Evolutionary conservation across 441 rosid genomes (phyloP), one percentile per base, ranked within the genome.

Genomic region (Manihot esculenta): DNA sequence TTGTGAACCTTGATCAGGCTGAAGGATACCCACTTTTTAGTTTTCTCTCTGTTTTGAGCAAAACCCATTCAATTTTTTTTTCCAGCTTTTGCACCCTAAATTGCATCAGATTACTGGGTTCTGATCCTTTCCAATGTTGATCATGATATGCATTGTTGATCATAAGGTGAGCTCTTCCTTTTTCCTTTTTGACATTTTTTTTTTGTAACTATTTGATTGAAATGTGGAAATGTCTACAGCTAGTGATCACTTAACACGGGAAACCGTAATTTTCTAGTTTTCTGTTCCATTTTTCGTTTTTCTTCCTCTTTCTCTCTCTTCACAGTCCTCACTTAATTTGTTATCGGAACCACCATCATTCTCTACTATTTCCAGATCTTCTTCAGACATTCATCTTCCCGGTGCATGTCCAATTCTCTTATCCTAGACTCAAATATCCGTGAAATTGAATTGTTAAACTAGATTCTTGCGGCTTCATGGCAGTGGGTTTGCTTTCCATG

Each of bases 51-150:
- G 12, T 70, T 77, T 56, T 45, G 53, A 58, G 63, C 53, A 14
- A 44, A 55, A 55, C 75, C 67, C 70, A 41, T 64, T 62, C 41
- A 7, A 35, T 35, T 35, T 26, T 50, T 13, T 57, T 23, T 33
- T 60, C 50, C 56, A 62, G 20, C 26, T 71, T 55, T 51, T 1
- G 12, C 66, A 70, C 68, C 78, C 81, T 77, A 75, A 35, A 30
- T 70, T 69, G 56, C 3, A 3, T 50, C 21, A 2, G 50, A 26
- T 64, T 70, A 44, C 62, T 62, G 18, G 54, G 71, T 68, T 27
- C 66, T 62, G 68, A 69, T 71, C 61, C 7, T 53, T 74, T 73
- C 80, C 84, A 80, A 70, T 84, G 84, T 70, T 80, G 77, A 71
- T 81, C 76, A 55, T 73, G 51, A 68, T 73, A 68, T 76, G 81